Percentiles rank a stretch among this genome's conserved stretches.
phyloP scores from a whole-genome alignment of 164 flowering plant genomes.

The Umbilicus rupestris region DNA sequence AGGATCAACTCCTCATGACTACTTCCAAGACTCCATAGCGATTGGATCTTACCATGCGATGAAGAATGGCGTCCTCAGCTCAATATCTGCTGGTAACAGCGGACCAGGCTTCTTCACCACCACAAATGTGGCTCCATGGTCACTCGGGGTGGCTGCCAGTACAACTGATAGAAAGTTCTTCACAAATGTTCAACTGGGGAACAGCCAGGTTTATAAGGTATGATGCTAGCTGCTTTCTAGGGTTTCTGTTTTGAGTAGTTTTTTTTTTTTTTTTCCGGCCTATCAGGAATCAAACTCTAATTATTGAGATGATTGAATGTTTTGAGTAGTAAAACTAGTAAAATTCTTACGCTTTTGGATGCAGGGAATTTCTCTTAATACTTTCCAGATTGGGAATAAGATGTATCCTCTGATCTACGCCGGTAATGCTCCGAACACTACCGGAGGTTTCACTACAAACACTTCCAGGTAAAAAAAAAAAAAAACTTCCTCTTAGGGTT shows the following conservation, averaged over 20 bases:
- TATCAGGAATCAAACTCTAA: too few relatives aligned
- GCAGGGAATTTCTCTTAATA: conserved; percentile 12
- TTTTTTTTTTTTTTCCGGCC: neutral
- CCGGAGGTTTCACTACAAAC: neutral
- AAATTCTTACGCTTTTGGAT: neutral
- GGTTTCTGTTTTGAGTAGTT: too few relatives aligned
- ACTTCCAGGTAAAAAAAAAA: neutral
- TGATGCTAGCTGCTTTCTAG: too few relatives aligned
- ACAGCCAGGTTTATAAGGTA: neutral
- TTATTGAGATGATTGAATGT: too few relatives aligned
- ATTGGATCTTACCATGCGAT: neutral
- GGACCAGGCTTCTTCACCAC: neutral
- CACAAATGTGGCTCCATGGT: neutral
- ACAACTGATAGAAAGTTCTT: neutral
- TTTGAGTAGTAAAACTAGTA: too few relatives aligned
- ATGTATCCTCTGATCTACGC: conserved; percentile 8
- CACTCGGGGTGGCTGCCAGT: conserved; percentile 3
- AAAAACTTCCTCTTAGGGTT: too few relatives aligned
- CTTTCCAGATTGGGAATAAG: neutral
- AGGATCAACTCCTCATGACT: neutral
- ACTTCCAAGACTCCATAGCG: neutral
- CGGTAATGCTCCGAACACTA: conserved; percentile 8
- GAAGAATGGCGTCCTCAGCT: neutral
- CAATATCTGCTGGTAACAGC: neutral
- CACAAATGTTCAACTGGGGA: neutral